phyloP scores from a whole-genome alignment of 257 asterid species.

The Galeopsis tetrahit region DNA sequence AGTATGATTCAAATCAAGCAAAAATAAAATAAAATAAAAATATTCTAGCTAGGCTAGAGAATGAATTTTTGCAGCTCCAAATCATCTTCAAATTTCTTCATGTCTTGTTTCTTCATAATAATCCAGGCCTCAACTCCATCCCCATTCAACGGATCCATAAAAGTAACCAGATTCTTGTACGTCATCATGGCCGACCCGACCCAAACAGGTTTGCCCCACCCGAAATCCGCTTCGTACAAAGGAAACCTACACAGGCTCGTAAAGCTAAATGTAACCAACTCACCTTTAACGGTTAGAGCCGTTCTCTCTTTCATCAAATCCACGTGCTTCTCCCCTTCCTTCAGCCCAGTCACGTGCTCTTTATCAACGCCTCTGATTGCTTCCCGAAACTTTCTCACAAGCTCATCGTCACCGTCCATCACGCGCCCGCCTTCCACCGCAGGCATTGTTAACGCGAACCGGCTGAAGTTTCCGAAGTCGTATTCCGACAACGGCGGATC shows the following conservation, averaged over 20 bases:
- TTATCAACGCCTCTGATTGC: conserved; percentile 35
- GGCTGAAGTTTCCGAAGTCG: conserved; percentile 47
- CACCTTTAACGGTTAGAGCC: conserved; percentile 28
- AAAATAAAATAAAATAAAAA: no score
- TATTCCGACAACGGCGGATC: conserved; percentile 40
- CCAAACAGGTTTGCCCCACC: conserved; percentile 58
- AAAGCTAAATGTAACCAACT: conserved; percentile 41
- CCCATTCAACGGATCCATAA: conserved; percentile 40
- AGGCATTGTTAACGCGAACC: conserved; percentile 34
- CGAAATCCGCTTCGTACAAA: conserved; percentile 55
- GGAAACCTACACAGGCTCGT: conserved; percentile 63
- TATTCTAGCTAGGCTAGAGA: no score
- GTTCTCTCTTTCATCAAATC: conserved; percentile 29
- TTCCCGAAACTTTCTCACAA: conserved; percentile 35
- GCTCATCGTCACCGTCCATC: conserved; percentile 23
- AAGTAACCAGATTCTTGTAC: conserved; percentile 43
- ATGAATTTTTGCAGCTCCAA: neutral
- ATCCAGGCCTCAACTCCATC: conserved; percentile 58
- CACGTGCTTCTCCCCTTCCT: conserved; percentile 36
- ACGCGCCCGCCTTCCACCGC: neutral
- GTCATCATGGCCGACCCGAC: conserved; percentile 40
- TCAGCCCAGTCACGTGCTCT: conserved; percentile 35
- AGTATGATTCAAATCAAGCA: no score
- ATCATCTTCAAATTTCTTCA: conserved; percentile 52
- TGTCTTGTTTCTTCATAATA: conserved; percentile 41